Percentiles rank a stretch among this genome's conserved stretches.
Conservation (phyloP, 768 basidiomycete species). For the Podaxis pistillaris region DNA sequence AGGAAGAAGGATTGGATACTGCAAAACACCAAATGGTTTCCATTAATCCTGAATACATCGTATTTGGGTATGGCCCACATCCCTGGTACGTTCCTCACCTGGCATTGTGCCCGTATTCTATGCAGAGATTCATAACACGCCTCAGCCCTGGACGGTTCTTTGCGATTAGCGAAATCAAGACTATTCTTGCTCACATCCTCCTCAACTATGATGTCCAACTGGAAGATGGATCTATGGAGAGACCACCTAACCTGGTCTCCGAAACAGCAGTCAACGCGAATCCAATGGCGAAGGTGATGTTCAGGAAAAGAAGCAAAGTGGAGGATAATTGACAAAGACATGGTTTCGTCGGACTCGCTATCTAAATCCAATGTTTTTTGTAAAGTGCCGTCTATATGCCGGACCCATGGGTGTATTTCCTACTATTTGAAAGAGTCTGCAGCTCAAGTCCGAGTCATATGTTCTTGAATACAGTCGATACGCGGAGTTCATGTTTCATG, state of each 20-base stretch:
- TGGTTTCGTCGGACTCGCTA: no score
- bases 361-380: no score
- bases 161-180: slow-evolving; percentile 38
- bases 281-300: slow-evolving; percentile 9
- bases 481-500: no score
- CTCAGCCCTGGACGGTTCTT: slow-evolving; percentile 38
- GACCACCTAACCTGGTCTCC: background rate
- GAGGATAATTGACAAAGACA: no score
- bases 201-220: slow-evolving; percentile 36
- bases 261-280: background rate
- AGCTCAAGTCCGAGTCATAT: no score
- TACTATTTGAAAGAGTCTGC: no score
- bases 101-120: background rate
- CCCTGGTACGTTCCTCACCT: slow-evolving; percentile 22
- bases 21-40: slow-evolving; percentile 34
- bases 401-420: no score
- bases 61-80: slow-evolving; percentile 40
- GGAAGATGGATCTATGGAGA: slow-evolving; percentile 1
- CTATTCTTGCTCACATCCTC: slow-evolving; percentile 41
- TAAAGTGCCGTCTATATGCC: no score
- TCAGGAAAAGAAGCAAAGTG: slow-evolving; percentile 9
- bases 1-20: slow-evolving; percentile 8
- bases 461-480: no score
- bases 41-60: slow-evolving; percentile 28
- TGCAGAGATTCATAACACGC: background rate